Percentiles rank a stretch among this genome's conserved stretches.
These are phyloP conservation scores for Fusarium staphyleae DNA, from an alignment of 2,329 filamentous ascomycete species.

Conservation along the genomic window DNA sequence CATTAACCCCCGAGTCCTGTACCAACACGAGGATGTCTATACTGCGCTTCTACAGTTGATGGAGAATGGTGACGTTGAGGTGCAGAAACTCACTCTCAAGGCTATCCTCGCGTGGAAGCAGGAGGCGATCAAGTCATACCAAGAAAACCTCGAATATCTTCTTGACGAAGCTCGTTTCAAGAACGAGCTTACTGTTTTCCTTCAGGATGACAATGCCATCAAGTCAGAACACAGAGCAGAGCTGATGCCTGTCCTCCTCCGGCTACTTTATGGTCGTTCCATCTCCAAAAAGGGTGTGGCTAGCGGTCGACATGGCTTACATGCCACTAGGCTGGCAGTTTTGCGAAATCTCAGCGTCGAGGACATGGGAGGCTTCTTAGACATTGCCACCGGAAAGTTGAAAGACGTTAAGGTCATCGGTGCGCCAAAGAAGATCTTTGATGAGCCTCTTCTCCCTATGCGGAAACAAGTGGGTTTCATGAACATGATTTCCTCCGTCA, in stretches of 20 bases:
- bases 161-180: constrained; percentile 91
- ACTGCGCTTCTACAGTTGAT: constrained; percentile 76
- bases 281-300: constrained; percentile 81
- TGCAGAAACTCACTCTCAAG: constrained; percentile 85
- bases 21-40: constrained; percentile 78
- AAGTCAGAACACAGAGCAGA: constrained; percentile 73
- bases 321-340: constrained; percentile 80
- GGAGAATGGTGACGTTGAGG: constrained; percentile 86
- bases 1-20: constrained; percentile 84
- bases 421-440: constrained; percentile 60
- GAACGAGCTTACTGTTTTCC: constrained; percentile 89
- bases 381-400: constrained; percentile 79
- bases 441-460: constrained; percentile 65
- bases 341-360: constrained; percentile 77
- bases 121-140: constrained; percentile 75
- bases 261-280: constrained; percentile 87
- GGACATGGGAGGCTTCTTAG: constrained; percentile 81
- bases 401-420: constrained; percentile 66
- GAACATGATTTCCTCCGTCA: constrained; percentile 88
- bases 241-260: constrained; percentile 85
- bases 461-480: constrained; percentile 90
- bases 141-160: constrained; percentile 84
- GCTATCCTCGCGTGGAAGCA: constrained; percentile 91
- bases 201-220: constrained; percentile 78
- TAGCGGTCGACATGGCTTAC: constrained; percentile 80